Conservation (phyloP, 2,329 filamentous ascomycete genomes). For the Apiospora koreana region DNA sequence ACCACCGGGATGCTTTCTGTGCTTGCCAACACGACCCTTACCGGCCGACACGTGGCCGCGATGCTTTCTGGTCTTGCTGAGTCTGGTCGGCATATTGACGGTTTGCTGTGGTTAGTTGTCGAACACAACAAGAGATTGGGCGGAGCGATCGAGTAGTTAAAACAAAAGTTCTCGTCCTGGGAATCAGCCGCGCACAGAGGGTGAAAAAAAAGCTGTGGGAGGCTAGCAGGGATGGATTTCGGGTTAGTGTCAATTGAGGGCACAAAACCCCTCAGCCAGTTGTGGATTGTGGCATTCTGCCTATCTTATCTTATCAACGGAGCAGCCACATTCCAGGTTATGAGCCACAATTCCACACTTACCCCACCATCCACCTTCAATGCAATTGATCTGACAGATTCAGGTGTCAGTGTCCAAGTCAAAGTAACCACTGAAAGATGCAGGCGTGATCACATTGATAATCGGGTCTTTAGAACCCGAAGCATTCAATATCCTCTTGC, state of each 20-base stretch:
- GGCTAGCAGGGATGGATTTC: slow-evolving; percentile 4
- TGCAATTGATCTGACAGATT: background rate
- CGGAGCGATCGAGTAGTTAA: slow-evolving; percentile 6
- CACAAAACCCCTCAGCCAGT: background rate
- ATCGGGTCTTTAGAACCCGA: background rate
- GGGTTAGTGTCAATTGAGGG: slow-evolving; percentile 3
- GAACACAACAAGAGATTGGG: background rate
- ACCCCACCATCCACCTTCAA: background rate
- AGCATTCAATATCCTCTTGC: too few relatives aligned
- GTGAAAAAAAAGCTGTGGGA: slow-evolving; percentile 5
- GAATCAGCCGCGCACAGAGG: slow-evolving; percentile 6
- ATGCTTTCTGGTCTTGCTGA: slow-evolving; percentile 78
- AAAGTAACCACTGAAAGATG: background rate
- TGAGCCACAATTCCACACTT: background rate
- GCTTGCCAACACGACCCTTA: slow-evolving; percentile 98
- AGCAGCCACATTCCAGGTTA: background rate
- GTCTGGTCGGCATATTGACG: slow-evolving; percentile 72
- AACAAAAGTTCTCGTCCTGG: background rate
- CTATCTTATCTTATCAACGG: background rate
- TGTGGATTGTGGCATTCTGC: background rate
- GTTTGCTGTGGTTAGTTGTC: slow-evolving; percentile 22
- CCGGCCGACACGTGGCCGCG: slow-evolving; percentile 98
- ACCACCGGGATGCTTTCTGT: slow-evolving; percentile 87
- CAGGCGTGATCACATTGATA: background rate
- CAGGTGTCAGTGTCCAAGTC: background rate